Conservation (phyloP, 2,329 filamentous ascomycete species). For the Septoria petroselini region DNA sequence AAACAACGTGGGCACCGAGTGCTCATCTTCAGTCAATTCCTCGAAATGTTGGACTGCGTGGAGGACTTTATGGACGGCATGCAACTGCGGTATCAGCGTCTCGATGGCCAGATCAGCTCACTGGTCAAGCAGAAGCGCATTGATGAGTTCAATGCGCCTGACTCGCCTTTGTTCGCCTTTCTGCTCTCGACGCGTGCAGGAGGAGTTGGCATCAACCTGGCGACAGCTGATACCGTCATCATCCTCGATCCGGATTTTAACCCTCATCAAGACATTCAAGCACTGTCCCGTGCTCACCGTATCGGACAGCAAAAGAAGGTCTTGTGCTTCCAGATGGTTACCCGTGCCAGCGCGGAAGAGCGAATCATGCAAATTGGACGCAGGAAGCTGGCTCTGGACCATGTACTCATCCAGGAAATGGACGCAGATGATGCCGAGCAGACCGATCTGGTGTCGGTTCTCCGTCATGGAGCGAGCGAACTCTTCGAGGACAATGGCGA, state of each 20-base stretch:
- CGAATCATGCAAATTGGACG: conserved; percentile 94
- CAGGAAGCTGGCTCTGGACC: conserved; percentile 93
- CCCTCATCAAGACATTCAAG: conserved; percentile 95
- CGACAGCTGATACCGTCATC: conserved; percentile 95
- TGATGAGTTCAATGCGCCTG: conserved; percentile 83
- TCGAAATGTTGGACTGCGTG: conserved; percentile 79
- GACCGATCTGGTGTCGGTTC: conserved; percentile 79
- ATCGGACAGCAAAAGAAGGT: conserved; percentile 97
- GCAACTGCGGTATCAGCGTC: conserved; percentile 68
- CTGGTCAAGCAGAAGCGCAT: conserved; percentile 92
- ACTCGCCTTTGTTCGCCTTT: conserved; percentile 83
- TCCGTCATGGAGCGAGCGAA: conserved; percentile 81
- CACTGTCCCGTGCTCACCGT: conserved; percentile 86
- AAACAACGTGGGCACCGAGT: conserved; percentile 83
- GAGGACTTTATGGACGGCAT: conserved; percentile 86
- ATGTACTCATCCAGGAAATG: conserved; percentile 90
- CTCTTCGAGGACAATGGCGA: conserved; percentile 75
- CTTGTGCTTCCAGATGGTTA: conserved; percentile 91
- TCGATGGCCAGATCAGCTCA: conserved; percentile 79
- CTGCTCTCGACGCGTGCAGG: conserved; percentile 90
- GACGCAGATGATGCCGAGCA: conserved; percentile 75
- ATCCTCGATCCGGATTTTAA: conserved; percentile 98
- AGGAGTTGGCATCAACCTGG: conserved; percentile 95
- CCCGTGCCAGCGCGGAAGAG: conserved; percentile 83
- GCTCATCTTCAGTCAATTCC: conserved; percentile 92